Base-by-base conservation (phyloP, 257 asterid genomes). In the Salvia hispanica region DNA sequence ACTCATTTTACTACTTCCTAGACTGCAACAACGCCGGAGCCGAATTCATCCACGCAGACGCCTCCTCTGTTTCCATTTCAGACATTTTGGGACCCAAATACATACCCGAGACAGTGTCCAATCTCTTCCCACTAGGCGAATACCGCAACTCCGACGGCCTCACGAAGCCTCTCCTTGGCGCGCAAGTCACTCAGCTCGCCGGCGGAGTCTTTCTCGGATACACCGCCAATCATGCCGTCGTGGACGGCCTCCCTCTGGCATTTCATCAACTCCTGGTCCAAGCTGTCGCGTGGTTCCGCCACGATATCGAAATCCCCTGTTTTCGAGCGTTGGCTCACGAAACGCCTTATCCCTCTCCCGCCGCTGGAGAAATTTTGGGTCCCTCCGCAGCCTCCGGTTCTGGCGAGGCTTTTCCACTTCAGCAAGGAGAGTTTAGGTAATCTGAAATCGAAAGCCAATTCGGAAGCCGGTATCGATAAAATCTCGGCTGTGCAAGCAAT, bases 161-260 rank as follows among this genome's bases (percentile, higher is more conserved):
- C 31, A 37, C 48, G 6, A 4, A 14, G 34, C 64, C 64, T n/a
- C 40, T 78, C 53, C 25, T 79, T 0, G 83, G 74, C 0, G 83
- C 82, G n/a, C 86, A 85, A 36, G 74, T 80, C 33, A 80, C 85
- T 0, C 78, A 85, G 59, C 73, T 85, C 0, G 56, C 48, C 5
- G 86, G 80, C 34, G 86, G 86, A 4, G 33, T 62, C 14, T 85
- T 85, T 18, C 58, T 85, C 0, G 83, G 79, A 2, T 75, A 76
- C 69, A 28, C 83, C 0, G 76, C 77, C 10, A 82, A 79, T 62
- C 91, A 82, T 37, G 53, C 46, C 6, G 40, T 77, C 3, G 53
- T n/a, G 0, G 91, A 85, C 13, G 86, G 82, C 2, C 0, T 76
- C 82, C 0, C 82, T 85, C 61, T 85, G 83, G 88, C 83, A 78